These are phyloP conservation scores for Cubamyces lactineus DNA, from an alignment of 768 basidiomycete genomes.

Conservation along the genomic window DNA sequence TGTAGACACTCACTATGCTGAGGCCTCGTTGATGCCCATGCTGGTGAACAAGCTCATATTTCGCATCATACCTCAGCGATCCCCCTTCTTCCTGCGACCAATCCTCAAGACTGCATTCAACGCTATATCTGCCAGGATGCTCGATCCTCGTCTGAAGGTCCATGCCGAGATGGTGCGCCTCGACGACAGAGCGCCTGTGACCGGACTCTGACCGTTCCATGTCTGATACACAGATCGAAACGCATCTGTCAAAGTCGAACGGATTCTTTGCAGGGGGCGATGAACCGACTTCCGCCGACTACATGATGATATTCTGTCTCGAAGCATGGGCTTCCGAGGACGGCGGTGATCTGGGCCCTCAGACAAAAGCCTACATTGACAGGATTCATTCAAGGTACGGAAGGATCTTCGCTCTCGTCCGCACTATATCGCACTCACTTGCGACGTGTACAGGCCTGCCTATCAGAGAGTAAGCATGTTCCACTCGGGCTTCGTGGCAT, in stretches of 20 bases:
- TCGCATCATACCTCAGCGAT: conserved; percentile 32
- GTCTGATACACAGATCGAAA: conserved; percentile 40
- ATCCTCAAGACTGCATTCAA: conserved; percentile 28
- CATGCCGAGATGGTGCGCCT: conserved; percentile 33
- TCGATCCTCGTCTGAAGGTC: conserved; percentile 34
- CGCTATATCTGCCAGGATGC: conserved; percentile 19
- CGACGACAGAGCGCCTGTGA: neutral
- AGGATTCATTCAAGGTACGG: conserved; percentile 43
- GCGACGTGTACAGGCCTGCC: conserved; percentile 17
- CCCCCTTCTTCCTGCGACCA: conserved; percentile 39
- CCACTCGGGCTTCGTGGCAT: too few relatives aligned
- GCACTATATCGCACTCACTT: neutral
- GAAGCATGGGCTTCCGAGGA: conserved; percentile 33
- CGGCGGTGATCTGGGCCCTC: conserved; percentile 35
- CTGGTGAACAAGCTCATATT: conserved; percentile 38
- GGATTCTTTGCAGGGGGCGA: conserved; percentile 42
- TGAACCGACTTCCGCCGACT: conserved; percentile 48
- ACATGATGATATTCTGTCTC: conserved; percentile 46
- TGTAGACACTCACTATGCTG: conserved; percentile 38
- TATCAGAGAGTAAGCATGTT: conserved; percentile 24
- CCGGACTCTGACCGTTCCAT: neutral
- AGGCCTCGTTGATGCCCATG: conserved; percentile 41
- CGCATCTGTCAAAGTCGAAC: conserved; percentile 36
- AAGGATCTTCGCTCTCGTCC: neutral
- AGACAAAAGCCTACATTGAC: conserved; percentile 41